Evolutionary conservation across 257 asterid genomes (phyloP), one percentile per base, ranked within the genome.

Genomic region (Asclepias syriaca): DNA sequence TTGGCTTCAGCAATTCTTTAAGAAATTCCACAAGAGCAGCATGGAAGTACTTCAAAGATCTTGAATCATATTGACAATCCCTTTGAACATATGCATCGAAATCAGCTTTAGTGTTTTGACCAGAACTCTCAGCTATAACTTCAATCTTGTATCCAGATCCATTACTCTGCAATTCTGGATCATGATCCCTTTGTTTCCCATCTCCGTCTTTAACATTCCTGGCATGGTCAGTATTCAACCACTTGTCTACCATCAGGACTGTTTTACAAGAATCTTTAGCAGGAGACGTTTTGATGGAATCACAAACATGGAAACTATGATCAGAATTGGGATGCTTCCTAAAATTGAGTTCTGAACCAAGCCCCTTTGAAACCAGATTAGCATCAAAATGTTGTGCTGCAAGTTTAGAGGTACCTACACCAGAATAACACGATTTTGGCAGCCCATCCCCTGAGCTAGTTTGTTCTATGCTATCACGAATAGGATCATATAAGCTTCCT

Each of bases 1-100:
- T 80, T 70, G 97, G 99, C 74, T 71, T 89, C 73, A 94, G 73
- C 82, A 94, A 79, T 45, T 91, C 97, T 74, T 94, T 94, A 65
- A 94, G 82, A 76, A 73, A 82, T 22, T 90, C 99, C 61, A 89
- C 85, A 69, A 94, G 93, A 55, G 90, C 89, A 37, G 87, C 72
- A 60, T 84, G 91, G 74, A 94, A 90, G 66, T 70, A 59, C 70
- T 86, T 91, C 69, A 77, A 18, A 57, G 85, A 83, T 78, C 77
- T 87, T 6, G 89, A 76, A 37, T 54, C 59, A 54, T 54, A 19
- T 54, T 19, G 59, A 54, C 19, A 53, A 40, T 86, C 91, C 75
- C 68, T 81, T 65, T 77, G 81, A 70, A 66, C 48, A 16, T 72
- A 74, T 43, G 61, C 84, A 68, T 69, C 83, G 60, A 57, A 66